Conservation (phyloP, 257 asterid genomes). For the Solanum chiquidenum region DNA sequence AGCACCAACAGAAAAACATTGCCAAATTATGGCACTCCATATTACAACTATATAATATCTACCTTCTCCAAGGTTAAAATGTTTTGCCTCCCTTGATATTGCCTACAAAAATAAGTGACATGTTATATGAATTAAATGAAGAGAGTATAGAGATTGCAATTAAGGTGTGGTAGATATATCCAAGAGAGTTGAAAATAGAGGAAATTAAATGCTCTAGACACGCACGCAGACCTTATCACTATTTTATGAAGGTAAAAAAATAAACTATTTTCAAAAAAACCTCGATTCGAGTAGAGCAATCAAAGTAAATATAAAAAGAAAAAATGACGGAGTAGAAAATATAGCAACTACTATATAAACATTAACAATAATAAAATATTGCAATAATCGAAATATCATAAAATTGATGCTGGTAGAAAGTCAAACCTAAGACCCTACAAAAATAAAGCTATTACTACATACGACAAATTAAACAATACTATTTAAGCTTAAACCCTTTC, state of each 20-base stretch:
- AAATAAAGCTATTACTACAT: too few species aligned
- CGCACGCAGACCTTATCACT: accelerated
- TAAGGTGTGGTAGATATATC: neutral
- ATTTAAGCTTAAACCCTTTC: neutral
- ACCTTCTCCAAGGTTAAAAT: neutral
- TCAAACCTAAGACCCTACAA: neutral
- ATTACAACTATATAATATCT: neutral
- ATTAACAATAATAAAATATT: too few species aligned
- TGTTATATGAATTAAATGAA: neutral
- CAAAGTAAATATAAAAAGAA: too few species aligned
- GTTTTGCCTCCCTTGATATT: neutral
- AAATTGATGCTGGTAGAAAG: neutral
- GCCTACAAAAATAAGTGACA: neutral
- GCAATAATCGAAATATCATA: neutral
- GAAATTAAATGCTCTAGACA: too few species aligned
- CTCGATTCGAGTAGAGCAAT: neutral
- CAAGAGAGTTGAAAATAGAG: too few species aligned
- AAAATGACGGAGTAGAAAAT: neutral
- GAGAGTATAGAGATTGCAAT: neutral
- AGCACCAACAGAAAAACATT: neutral
- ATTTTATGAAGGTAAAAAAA: too few species aligned
- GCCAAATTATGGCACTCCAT: neutral
- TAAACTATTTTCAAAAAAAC: accelerated
- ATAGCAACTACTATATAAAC: too few species aligned
- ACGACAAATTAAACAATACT: too few species aligned